These are phyloP conservation scores for Leccinum griseonigrum DNA, from an alignment of 1,284 basidiomycete species.

Conservation along the genomic window DNA sequence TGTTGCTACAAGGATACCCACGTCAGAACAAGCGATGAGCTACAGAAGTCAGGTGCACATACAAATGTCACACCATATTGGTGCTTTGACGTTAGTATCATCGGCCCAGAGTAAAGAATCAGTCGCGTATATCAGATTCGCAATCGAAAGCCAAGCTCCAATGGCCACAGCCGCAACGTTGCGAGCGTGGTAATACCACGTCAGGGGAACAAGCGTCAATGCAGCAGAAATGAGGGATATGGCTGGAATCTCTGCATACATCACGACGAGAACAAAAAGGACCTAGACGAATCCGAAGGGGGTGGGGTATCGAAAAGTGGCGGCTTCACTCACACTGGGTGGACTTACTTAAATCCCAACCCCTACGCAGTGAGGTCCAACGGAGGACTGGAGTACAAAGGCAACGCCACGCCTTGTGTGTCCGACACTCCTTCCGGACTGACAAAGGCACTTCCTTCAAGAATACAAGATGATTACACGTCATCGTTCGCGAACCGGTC, in stretches of 20 bases:
- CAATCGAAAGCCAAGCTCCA: slow-evolving; percentile 31
- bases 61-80: slow-evolving; percentile 39
- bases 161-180: slow-evolving; percentile 49
- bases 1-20: slow-evolving; percentile 39
- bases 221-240: slow-evolving; percentile 48
- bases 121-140: slow-evolving; percentile 31
- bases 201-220: slow-evolving; percentile 39
- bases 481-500: slow-evolving; percentile 4
- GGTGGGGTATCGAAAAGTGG: slow-evolving; percentile 7
- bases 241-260: slow-evolving; percentile 46
- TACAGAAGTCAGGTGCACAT: neutral
- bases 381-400: slow-evolving; percentile 19
- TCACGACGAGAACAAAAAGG: slow-evolving; percentile 25
- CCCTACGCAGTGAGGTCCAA: neutral
- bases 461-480: slow-evolving; percentile 25
- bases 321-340: neutral
- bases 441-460: slow-evolving; percentile 26
- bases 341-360: slow-evolving; percentile 18
- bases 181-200: slow-evolving; percentile 40
- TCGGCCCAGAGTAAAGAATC: slow-evolving; percentile 33
- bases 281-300: slow-evolving; percentile 11
- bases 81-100: slow-evolving; percentile 17
- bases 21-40: slow-evolving; percentile 1
- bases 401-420: slow-evolving; percentile 2
- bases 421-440: slow-evolving; percentile 3